Evolutionary conservation across 73 alveolate genomes (phyloP), one percentile per base, ranked within the genome.

Genomic region (Symbiodinium natans): DNA sequence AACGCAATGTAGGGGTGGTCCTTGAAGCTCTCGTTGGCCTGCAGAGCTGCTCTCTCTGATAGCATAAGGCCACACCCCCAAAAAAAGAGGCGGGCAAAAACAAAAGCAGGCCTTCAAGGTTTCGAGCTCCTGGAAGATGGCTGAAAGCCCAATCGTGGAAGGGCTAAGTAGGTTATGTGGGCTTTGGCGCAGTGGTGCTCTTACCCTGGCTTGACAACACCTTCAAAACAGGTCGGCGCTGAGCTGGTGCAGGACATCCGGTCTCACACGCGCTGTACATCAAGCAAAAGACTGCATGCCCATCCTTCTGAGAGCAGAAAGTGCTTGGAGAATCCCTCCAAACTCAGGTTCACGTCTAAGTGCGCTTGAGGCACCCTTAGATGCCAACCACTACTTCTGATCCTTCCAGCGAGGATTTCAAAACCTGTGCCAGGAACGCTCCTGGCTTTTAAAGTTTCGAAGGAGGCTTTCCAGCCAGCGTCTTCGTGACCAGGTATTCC

Each of bases 401-500:
- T n/a, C n/a, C n/a, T 4, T 52, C 68, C 21, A 52, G 29, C 68
- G 21, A 52, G 68, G 21, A 2, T 52, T 27, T 52, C 68, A 52
- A 52, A 52, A 52, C 21, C 68, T n/a, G n/a, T n/a, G n/a, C n/a
- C 17, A 6, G 68, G 29, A 17, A 52, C 21, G 68, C 13, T 21
- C 68, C 68, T 52, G 40, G 9, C 4, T 33, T 19, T 83, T 88
- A 88, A 54, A 88, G 71, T 2, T 88, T 88, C 41, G 86, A 63
- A 25, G 93, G 93, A n/a, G 94, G 95, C 86, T 88, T 88, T 19
- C 95, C 95, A 39, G 95, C 95, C 68, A 88, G 25, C 33, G 95
- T 88, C 95, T 88, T 88, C 43, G 95, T 88, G 36, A 88, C 95
- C 95, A 88, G 71, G 43, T 88, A 92, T 29, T 92, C 98, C 82